Evolutionary conservation across 23 red algal species (phyloP).

Genomic region (Gracilaria domingensis): DNA sequence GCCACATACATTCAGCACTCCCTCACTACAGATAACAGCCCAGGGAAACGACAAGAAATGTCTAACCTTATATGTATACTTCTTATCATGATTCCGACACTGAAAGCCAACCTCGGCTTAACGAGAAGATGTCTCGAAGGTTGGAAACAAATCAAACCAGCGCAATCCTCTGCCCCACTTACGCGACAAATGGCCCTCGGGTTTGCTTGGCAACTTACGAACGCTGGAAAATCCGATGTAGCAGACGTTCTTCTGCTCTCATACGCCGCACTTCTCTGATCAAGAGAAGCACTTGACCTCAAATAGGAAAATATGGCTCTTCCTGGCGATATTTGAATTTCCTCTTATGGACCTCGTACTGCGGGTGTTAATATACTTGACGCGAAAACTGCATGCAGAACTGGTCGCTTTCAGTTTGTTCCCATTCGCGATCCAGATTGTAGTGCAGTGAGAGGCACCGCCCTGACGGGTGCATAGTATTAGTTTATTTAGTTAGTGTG

Average conservation of each 20-base stretch:
- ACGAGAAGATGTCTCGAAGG: neutral
- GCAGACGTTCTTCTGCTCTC: neutral
- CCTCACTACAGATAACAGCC: no score
- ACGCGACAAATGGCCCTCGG: neutral
- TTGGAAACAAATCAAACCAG: neutral
- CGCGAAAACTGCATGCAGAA: conserved; percentile 6
- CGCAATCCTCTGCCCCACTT: neutral
- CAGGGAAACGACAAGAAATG: conserved; percentile 10
- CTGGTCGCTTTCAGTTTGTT: neutral
- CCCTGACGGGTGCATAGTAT: no score
- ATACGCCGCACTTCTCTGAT: neutral
- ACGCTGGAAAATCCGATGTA: neutral
- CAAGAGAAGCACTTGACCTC: conserved; percentile 5
- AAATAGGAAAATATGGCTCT: neutral
- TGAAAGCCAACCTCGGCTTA: neutral
- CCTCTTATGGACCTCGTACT: neutral
- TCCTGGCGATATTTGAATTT: conserved; percentile 14
- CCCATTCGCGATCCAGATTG: neutral
- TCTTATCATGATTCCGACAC: neutral
- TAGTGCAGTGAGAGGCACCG: no score
- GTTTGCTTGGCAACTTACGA: neutral
- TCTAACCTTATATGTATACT: conserved; percentile 5
- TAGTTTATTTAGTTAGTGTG: no score
- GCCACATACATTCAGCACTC: no score
- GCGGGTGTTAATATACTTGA: neutral